Percentiles rank a stretch among this genome's conserved stretches.
phyloP scores from a whole-genome alignment of 768 basidiomycete species.

The Mycena sanguinolenta region DNA sequence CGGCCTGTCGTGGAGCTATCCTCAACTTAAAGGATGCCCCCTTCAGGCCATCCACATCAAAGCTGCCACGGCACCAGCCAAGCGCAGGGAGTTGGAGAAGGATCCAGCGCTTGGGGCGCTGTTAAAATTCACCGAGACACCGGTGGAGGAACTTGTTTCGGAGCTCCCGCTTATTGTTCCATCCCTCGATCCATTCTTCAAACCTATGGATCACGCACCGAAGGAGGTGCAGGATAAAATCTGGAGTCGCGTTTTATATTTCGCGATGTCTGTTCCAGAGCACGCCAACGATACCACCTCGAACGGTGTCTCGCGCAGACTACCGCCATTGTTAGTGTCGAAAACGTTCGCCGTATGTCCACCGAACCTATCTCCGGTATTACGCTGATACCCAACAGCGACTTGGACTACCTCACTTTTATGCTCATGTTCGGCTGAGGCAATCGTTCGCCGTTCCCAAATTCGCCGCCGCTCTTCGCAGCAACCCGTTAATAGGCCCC shows the following conservation, averaged over 20 bases:
- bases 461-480: background rate
- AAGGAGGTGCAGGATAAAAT: background rate
- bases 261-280: background rate
- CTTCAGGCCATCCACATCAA: background rate
- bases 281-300: background rate
- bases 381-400: background rate
- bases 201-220: constrained; percentile 6
- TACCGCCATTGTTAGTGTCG: constrained; percentile 5
- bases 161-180: background rate
- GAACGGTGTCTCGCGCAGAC: background rate
- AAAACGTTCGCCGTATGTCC: constrained; percentile 10
- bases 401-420: constrained; percentile 13
- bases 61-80: background rate
- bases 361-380: no score
- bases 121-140: background rate
- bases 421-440: background rate
- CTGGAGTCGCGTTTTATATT: constrained; percentile 21
- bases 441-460: background rate
- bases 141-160: background rate
- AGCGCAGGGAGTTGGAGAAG: background rate
- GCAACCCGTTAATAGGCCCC: background rate
- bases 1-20: background rate
- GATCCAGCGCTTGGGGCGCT: background rate
- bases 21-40: background rate
- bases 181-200: constrained; percentile 5